Percentiles rank a stretch among this genome's conserved stretches.
Conservation (phyloP, 805 yeast species). For the Kodamaea lidongshanica region DNA sequence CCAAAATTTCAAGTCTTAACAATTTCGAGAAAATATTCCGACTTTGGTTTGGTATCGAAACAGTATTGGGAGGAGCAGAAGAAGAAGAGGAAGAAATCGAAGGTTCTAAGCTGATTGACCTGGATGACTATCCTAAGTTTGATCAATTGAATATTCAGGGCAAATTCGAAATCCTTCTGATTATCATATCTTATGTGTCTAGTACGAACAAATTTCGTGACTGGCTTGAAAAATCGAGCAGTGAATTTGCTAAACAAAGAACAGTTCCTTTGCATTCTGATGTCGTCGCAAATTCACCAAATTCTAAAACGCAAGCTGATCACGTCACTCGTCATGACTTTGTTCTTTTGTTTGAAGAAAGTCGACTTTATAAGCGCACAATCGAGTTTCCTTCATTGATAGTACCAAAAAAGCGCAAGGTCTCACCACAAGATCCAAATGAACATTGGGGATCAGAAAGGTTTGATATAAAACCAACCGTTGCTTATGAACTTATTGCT, state of each 20-base stretch:
- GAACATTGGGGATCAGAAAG: conserved; percentile 18
- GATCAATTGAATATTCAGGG: conserved; percentile 36
- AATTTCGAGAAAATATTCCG: conserved; percentile 31
- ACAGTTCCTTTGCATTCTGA: conserved; percentile 9
- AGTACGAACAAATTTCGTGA: conserved; percentile 41
- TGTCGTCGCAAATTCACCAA: conserved; percentile 5
- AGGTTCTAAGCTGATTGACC: conserved; percentile 5
- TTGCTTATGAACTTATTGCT: conserved; percentile 26
- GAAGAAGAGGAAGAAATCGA: conserved; percentile 16
- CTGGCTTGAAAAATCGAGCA: conserved; percentile 37
- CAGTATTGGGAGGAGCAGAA: conserved; percentile 27
- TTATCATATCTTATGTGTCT: conserved; percentile 39
- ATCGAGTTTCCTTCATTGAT: conserved; percentile 19
- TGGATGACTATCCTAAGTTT: conserved; percentile 25
- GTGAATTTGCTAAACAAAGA: conserved; percentile 21
- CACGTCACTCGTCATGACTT: conserved; percentile 23
- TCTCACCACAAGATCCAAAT: conserved; percentile 30
- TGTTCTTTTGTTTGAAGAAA: conserved; percentile 42
- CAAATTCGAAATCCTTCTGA: conserved; percentile 45
- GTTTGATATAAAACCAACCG: conserved; percentile 24
- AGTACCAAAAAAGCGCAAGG: conserved; percentile 32
- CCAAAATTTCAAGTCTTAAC: conserved; percentile 22
- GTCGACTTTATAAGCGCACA: conserved; percentile 43
- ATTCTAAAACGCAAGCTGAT: conserved; percentile 7
- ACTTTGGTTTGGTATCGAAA: conserved; percentile 27